A percentile compares a stretch with the other conserved stretches of the same genome.
phyloP scores from a whole-genome alignment of 768 basidiomycete species.

The Termitomyces sp. region DNA sequence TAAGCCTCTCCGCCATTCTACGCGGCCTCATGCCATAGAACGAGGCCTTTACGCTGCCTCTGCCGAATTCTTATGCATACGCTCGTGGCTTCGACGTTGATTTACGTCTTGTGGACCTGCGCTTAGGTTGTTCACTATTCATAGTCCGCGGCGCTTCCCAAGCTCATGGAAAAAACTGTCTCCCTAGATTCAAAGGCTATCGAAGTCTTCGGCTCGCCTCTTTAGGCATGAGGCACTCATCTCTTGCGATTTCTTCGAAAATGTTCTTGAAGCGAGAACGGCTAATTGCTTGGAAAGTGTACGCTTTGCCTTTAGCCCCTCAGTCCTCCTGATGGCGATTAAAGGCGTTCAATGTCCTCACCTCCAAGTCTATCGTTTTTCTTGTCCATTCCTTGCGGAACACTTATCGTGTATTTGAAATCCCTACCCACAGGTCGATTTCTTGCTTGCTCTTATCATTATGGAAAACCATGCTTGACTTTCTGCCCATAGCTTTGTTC shows the following conservation, averaged over 20 bases:
- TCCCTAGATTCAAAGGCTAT: not conserved
- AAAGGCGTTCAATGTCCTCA: not conserved
- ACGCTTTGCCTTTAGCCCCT: not conserved
- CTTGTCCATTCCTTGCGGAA: not conserved
- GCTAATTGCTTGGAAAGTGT: not conserved
- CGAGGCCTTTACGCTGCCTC: not conserved
- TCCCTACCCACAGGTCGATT: too few relatives aligned
- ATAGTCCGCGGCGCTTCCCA: not conserved
- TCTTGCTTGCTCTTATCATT: not conserved
- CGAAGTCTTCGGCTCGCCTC: not conserved
- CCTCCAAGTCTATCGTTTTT: not conserved
- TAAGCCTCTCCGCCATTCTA: not conserved
- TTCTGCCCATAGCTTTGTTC: not conserved
- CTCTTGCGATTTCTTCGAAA: not conserved
- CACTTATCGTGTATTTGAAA: too few relatives aligned
- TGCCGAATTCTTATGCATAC: not conserved
- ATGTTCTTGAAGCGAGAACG: too few relatives aligned
- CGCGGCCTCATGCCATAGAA: constrained; percentile 4
- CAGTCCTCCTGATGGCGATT: not conserved
- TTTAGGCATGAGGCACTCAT: not conserved
- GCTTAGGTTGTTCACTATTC: not conserved
- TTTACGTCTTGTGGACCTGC: constrained; percentile 3
- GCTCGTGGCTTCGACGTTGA: not conserved
- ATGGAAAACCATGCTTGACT: not conserved
- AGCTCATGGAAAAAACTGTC: not conserved